Base-by-base conservation (phyloP, 371 early-diverging fungal genomes). In the Mucor sp. region DNA sequence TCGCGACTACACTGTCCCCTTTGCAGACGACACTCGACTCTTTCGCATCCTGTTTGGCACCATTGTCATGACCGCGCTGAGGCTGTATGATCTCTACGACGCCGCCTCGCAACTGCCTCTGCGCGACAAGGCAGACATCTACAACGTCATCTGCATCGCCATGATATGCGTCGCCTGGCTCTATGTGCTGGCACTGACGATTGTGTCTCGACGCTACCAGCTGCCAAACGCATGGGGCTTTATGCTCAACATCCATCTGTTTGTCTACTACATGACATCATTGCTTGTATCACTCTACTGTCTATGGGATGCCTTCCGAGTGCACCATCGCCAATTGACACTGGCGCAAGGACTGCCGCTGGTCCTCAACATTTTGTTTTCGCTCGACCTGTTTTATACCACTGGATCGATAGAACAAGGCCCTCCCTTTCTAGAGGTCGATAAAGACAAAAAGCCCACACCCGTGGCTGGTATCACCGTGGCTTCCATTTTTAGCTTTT, bases 171-270 rank as follows among this genome's bases (percentile, higher is more conserved):
- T 37, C 4, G 11, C 37, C 14, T 37, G 37, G 37, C 14, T 37
- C 8, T 37, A 37, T 37, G 14, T 37, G 14, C 12, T 37, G 8
- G 37, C 37, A 8, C 37, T 37, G 37, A 37, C 37, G 1, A 4
- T 37, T 14, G 37, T 37, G 8, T 37, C 37, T 37, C 37, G 37
- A 37, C 37, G 37, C 37, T 37, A 37, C 39, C 60, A 25, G n/a
- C 32, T 78, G 2, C 81, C 81, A 21, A 71, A 66, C 55, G 39
- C 60, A 14, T 78, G 78, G 81, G 81, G 81, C 4, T 81, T 69
- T 64, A 64, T 73, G 21, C 65, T 81, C 17, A 81, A 81, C 32
- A 57, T 70, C 15, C 81, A 81, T 63, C 62, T 81, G 15, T 72
- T 65, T 55, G 56, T 63, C 4, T 63, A 72, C 48, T 79, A 70